Base-by-base conservation (phyloP, 108 stramenopile genomes). In the Nannochloropsis gaditana region DNA sequence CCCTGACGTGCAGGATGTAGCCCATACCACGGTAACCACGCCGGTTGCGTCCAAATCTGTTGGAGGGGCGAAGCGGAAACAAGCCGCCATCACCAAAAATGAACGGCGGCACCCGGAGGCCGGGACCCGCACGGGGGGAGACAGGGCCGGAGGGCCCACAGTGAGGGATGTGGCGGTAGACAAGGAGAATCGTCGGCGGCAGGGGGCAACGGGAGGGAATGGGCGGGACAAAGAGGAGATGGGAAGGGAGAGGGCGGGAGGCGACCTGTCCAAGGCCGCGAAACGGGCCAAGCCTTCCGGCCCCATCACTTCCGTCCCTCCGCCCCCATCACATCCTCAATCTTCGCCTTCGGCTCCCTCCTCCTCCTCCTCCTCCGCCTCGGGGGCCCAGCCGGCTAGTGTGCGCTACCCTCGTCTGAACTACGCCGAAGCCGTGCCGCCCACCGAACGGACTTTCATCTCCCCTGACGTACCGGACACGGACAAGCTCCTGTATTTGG, bases 1-100 rank as follows among this genome's bases (percentile, higher is more conserved):
- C 59, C n/a, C 59, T 2, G 3, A 4, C 1, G 31, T 31, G 31
- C 59, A 73, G 59, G 59, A 73, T n/a, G 59, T 73, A n/a, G 59
- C 59, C 59, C 59, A 73, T n/a, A 3, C 3, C 59, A 73, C 59
- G 19, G 59, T 73, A n/a, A 73, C 59, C 19, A 73, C 59, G n/a
- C 59, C 59, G 19, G 59, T 73, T 15, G 59, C 59, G 59, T 3
- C 59, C 59, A 73, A 73, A n/a, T 73, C 59, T 8, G 59, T n/a
- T 73, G 59, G 59, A 73, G 59, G 19, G n/a, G 59, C 59, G n/a
- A 73, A 73, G 59, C 59, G 59, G n/a, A 73, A 73, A 8, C 59
- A 73, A n/a, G 19, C 15, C 19, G 59, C 59, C n/a, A 73, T 73
- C 19, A n/a, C 19, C 59, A 73, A 73, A n/a, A 31, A 31, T 31